Base-by-base conservation (phyloP, 192 early-diverging fungal genomes). In the Irineochytrium annulatum region DNA sequence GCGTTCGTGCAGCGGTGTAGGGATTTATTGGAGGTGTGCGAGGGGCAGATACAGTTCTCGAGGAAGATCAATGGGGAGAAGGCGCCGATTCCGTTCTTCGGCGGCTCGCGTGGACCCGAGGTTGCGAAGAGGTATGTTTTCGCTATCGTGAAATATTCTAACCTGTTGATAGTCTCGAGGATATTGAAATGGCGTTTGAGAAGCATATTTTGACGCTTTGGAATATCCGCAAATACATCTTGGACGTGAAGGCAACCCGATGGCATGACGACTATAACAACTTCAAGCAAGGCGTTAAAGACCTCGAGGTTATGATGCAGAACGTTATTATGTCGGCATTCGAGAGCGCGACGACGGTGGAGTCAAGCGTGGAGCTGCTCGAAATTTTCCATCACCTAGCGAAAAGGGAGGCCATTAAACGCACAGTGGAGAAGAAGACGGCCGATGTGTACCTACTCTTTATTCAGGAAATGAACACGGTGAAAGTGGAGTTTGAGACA, bases 231-330 rank as follows among this genome's bases (percentile, higher is more conserved):
- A 65, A 73, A 31, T 72, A 76, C 56, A 85, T 85, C 34, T 66
- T 85, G 31, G 83, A 85, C 55, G 83, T 85, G 24, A 85, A 85
- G 49, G 79, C 82, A 1, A 85, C 83, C 1, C 55, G 74, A 20
- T 85, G 83, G 83, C 83, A 85, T 58, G 83, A 85, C 60, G 83
- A 85, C 59, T 77, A 85, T 69, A 85, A 82, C 63, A 72, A 63
- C 55, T 85, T 85, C 68, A 85, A 85, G 56, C 83, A 85, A 60
- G 79, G 82, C 3, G 76, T 85, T 31, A 85, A 85, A 71, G 83
- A 85, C 58, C 57, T 85, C 26, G 83, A 85, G 62, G 79, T 85
- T 5, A 84, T 84, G 81, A 80, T 78, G 68, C 83, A 85, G 57
- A 85, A 84, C 66, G 71, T 76, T 22, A 85, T 85, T 48, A 72